Conservation (phyloP, 176 grass and related monocot species). For the Themeda triandra region DNA sequence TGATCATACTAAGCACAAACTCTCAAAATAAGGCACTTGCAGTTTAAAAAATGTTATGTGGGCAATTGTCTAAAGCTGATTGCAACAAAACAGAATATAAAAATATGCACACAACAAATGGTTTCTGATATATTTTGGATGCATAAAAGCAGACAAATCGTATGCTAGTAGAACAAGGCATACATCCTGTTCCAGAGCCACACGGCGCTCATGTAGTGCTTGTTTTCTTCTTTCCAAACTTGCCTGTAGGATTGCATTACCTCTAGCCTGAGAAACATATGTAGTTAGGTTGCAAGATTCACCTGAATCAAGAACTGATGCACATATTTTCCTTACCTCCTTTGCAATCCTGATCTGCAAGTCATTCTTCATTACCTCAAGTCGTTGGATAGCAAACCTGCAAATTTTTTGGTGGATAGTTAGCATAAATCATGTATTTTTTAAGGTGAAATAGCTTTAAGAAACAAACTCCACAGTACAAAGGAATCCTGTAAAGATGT, state of each 20-base stretch:
- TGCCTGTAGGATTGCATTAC: constrained; percentile 95
- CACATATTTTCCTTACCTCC: constrained; percentile 60
- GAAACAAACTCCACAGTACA: neutral
- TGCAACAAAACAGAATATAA: neutral
- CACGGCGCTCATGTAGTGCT: constrained; percentile 88
- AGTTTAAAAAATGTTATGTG: neutral
- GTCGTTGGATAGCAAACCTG: constrained; percentile 99
- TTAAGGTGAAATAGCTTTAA: neutral
- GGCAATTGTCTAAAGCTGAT: neutral
- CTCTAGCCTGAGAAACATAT: constrained; percentile 76
- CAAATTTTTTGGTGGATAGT: neutral
- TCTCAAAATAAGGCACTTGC: neutral
- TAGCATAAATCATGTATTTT: constrained; percentile 18
- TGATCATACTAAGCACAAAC: neutral
- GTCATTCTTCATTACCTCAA: constrained; percentile 94
- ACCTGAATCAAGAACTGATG: constrained; percentile 8
- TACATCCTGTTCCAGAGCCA: constrained; percentile 99
- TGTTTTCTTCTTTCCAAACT: constrained; percentile 99
- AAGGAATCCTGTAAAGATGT: constrained; percentile 10
- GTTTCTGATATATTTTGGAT: constrained; percentile 20
- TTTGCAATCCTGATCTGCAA: constrained; percentile 89
- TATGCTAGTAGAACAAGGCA: constrained; percentile 37
- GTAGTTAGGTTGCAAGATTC: constrained; percentile 39
- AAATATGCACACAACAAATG: neutral
- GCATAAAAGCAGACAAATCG: neutral